A percentile compares a stretch with the other conserved stretches of the same genome.
phyloP scores from a whole-genome alignment of 1,284 basidiomycete genomes.

The Boletus semigastroideus region DNA sequence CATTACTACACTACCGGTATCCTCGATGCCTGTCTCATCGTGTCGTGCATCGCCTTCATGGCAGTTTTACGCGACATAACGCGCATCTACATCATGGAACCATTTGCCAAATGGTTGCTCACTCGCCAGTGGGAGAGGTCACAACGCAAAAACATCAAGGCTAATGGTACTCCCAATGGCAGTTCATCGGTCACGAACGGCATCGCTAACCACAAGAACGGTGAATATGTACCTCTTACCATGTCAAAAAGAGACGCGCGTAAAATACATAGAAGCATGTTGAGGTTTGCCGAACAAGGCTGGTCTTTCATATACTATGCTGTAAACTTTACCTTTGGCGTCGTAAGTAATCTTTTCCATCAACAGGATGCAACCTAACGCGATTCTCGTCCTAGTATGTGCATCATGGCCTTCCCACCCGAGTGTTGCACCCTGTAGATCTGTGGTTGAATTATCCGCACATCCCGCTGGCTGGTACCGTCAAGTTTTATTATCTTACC shows the following conservation, averaged over 20 bases:
- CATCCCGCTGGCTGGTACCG: slow-evolving; percentile 67
- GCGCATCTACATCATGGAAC: slow-evolving; percentile 72
- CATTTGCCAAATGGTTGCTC: slow-evolving; percentile 75
- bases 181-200: slow-evolving; percentile 34
- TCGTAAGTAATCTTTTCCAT: slow-evolving; percentile 58
- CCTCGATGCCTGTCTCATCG: slow-evolving; percentile 69
- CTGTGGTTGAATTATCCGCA: slow-evolving; percentile 88
- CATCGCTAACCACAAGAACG: slow-evolving; percentile 16
- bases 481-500: slow-evolving; percentile 91
- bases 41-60: slow-evolving; percentile 76
- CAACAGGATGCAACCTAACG: slow-evolving; percentile 8
- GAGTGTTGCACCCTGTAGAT: slow-evolving; percentile 62
- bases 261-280: slow-evolving; percentile 66
- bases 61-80: slow-evolving; percentile 75
- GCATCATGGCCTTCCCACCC: slow-evolving; percentile 70
- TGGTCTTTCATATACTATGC: slow-evolving; percentile 87
- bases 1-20: slow-evolving; percentile 68
- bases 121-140: slow-evolving; percentile 45
- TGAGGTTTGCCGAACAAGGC: slow-evolving; percentile 93
- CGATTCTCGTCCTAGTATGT: slow-evolving; percentile 61
- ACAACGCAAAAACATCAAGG: slow-evolving; percentile 26
- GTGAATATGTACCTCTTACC: slow-evolving; percentile 17
- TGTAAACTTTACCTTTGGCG: slow-evolving; percentile 73
- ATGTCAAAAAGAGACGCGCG: slow-evolving; percentile 46
- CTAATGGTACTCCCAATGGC: slow-evolving; percentile 31